Conservation (phyloP, 2,329 filamentous ascomycete genomes). For the Albophoma yamanashiensis region DNA sequence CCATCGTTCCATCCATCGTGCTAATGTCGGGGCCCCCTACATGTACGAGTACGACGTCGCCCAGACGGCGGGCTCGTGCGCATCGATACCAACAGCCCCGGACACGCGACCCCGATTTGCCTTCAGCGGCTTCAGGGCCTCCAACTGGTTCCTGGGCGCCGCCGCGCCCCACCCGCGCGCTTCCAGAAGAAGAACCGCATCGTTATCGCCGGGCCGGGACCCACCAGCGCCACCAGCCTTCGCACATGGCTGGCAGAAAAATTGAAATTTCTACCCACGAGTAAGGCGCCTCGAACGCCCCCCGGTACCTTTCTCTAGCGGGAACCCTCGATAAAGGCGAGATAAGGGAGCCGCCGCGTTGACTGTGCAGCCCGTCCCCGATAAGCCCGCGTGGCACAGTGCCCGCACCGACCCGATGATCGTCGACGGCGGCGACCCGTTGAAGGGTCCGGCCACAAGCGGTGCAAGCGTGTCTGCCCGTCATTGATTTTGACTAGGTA, state of each 20-base stretch:
- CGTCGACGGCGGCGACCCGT: not conserved
- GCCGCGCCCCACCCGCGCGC: not conserved
- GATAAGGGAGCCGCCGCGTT: not conserved
- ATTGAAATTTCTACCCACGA: not conserved
- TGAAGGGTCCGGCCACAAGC: not conserved
- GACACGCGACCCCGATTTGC: too few species aligned
- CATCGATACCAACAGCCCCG: not conserved
- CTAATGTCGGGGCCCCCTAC: not conserved
- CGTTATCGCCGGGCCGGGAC: not conserved
- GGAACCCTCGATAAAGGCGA: not conserved
- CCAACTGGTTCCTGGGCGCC: not conserved
- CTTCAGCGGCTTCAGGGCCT: not conserved
- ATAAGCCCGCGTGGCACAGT: not conserved
- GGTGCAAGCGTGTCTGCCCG: too few species aligned
- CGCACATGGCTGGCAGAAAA: not conserved
- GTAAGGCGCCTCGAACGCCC: not conserved
- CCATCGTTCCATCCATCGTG: too few species aligned
- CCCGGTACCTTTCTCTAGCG: not conserved
- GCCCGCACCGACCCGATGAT: not conserved
- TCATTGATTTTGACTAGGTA: too few species aligned
- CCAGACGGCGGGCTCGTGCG: too few species aligned
- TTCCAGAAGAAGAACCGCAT: not conserved
- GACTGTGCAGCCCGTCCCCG: not conserved
- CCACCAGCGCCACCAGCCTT: not conserved
- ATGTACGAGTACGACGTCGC: too few species aligned